These are phyloP conservation scores for Litsea cubeba DNA, from an alignment of 164 flowering plant species.

Conservation along the genomic window DNA sequence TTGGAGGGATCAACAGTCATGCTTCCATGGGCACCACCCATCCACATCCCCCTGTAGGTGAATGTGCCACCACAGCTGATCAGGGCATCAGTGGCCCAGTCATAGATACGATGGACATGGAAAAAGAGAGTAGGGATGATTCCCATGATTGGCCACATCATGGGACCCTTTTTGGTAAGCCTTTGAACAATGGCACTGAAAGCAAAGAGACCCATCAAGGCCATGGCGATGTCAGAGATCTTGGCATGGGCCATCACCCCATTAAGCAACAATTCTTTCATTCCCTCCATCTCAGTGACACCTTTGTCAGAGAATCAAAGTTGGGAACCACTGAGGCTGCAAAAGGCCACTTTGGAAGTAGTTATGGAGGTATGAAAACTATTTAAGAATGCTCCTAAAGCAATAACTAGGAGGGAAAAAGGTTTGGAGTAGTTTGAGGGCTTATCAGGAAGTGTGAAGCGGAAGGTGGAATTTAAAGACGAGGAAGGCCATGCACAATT, in stretches of 20 bases:
- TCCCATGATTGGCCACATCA: slow-evolving; percentile 68
- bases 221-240: slow-evolving; percentile 32
- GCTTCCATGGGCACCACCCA: slow-evolving; percentile 37
- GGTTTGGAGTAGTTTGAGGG: no score
- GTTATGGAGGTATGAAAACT: no score
- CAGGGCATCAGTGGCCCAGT: slow-evolving; percentile 39
- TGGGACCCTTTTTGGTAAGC: slow-evolving; percentile 50
- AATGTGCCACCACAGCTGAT: slow-evolving; percentile 43
- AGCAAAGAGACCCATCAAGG: slow-evolving; percentile 41
- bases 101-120: slow-evolving; percentile 26
- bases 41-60: slow-evolving; percentile 43
- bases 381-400: no score
- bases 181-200: slow-evolving; percentile 33
- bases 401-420: no score
- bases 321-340: no score
- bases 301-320: no score
- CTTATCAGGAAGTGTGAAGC: no score
- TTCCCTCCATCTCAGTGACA: neutral
- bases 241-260: slow-evolving; percentile 8
- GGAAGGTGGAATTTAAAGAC: no score
- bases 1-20: slow-evolving; percentile 52
- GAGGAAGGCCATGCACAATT: no score
- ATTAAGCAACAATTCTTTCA: no score
- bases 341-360: no score
- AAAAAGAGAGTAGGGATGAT: slow-evolving; percentile 43